Base-by-base conservation (phyloP, 129 eudicot genomes). In the Lonicera japonica region DNA sequence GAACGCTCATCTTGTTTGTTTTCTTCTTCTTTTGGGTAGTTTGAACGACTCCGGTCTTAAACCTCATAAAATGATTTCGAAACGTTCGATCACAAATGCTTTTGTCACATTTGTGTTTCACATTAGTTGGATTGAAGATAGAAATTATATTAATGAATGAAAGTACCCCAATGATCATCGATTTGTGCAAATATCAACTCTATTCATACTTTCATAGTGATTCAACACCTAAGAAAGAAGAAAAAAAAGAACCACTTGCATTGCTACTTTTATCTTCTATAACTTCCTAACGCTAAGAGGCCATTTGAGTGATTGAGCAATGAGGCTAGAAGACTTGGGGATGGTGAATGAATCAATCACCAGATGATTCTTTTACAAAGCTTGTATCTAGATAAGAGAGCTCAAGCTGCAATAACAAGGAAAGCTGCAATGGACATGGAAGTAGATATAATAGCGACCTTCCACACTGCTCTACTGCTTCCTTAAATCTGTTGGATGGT, bases 301-400 rank as follows among this genome's bases (percentile, higher is more conserved):
- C 46, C 39, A 22, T 66, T 8, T 16, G 51, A 45, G 25, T 18
- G 8, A 8, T 25, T 24, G 15, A 3, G 46, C 15, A 20, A n/a
- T 15, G 45, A 46, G 17, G 20, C n/a, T 45, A 19, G 47, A 61
- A 43, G 20, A 22, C 20, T 12, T 60, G 43, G 45, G n/a, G 48
- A 23, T 15, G 25, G 54, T 61, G 58, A 43, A 34, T 50, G 68
- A 59, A 70, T 29, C 41, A 38, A n/a, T 81, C 81, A 81, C 94
- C 88, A 85, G 70, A 82, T 79, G 59, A 85, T 70, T 69, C 88
- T 79, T 70, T 82, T 85, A 64, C 88, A 81, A 21, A 85, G 70
- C 73, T 72, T 82, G 75, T 85, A 85, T 58, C 88, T 88, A 0
- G 94, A 85, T 23, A 79, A 65, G 68, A 82, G 69, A 23, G 83